Evolutionary conservation across 805 yeast species (phyloP).

Genomic region (Ogataea pilisensis): DNA sequence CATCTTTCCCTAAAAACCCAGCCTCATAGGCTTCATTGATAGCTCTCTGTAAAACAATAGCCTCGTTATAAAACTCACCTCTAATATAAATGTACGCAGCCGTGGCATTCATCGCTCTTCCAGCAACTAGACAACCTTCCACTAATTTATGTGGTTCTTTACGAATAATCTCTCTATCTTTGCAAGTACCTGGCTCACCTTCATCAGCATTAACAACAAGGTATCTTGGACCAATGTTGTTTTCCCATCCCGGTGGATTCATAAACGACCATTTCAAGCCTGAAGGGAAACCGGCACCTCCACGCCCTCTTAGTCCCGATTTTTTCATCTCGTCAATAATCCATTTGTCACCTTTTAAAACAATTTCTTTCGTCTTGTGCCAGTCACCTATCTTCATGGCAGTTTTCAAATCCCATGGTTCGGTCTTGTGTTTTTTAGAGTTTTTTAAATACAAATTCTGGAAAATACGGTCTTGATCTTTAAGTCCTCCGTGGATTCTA

Average conservation of each 20-base stretch:
- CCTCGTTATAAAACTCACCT: conserved; percentile 86
- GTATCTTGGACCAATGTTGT: conserved; percentile 83
- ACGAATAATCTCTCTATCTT: conserved; percentile 86
- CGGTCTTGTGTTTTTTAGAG: conserved; percentile 58
- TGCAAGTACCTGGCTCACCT: conserved; percentile 94
- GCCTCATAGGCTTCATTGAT: conserved; percentile 83
- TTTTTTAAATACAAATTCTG: conserved; percentile 62
- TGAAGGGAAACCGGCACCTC: conserved; percentile 92
- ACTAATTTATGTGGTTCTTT: conserved; percentile 90
- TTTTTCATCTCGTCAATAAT: conserved; percentile 82
- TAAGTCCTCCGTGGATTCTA: conserved; percentile 65
- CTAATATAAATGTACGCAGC: conserved; percentile 90
- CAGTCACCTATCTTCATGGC: conserved; percentile 84
- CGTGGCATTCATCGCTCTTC: conserved; percentile 89
- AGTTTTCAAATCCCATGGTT: conserved; percentile 54
- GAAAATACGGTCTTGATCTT: conserved; percentile 81
- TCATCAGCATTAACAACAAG: conserved; percentile 90
- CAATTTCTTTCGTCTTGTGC: conserved; percentile 85
- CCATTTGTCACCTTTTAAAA: conserved; percentile 83
- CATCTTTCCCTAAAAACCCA: conserved; percentile 77
- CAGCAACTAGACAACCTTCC: conserved; percentile 88
- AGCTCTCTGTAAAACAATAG: conserved; percentile 68
- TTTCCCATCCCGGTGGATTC: conserved; percentile 97
- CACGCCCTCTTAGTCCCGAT: conserved; percentile 86
- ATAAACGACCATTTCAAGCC: conserved; percentile 90